A percentile compares a stretch with the other conserved stretches of the same genome.
These are phyloP conservation scores for Tricholoma hemisulphureum DNA, from an alignment of 768 basidiomycete genomes.

Conservation along the genomic window DNA sequence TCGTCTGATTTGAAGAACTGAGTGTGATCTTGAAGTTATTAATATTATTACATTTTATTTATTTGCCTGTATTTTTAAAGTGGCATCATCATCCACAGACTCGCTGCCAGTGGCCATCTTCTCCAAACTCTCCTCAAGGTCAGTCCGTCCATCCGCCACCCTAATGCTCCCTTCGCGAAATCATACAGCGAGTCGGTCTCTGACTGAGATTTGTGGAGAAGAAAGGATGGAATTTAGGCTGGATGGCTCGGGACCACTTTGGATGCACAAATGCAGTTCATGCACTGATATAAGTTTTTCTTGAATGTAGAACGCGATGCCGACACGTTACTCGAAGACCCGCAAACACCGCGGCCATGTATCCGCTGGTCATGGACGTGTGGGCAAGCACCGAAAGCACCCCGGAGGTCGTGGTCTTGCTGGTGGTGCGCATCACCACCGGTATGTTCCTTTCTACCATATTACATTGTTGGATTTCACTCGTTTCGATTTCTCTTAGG, in stretches of 20 bases:
- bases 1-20: too few species aligned
- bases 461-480: background rate
- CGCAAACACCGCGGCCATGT: slow-evolving; percentile 99
- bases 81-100: slow-evolving; percentile 41
- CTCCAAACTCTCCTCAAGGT: slow-evolving; percentile 64
- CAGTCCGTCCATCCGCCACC: slow-evolving; percentile 43
- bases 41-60: too few species aligned
- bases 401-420: slow-evolving; percentile 99
- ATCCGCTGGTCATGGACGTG: slow-evolving; percentile 99
- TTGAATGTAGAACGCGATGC: slow-evolving; percentile 61
- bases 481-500: slow-evolving; percentile 37
- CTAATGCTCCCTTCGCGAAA: slow-evolving; percentile 7
- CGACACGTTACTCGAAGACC: slow-evolving; percentile 94
- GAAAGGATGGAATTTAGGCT: slow-evolving; percentile 33
- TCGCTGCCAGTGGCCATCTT: too few species aligned
- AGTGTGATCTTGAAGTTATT: too few species aligned
- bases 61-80: slow-evolving; percentile 30
- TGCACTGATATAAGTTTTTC: slow-evolving; percentile 18
- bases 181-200: slow-evolving; percentile 1
- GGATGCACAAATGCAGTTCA: slow-evolving; percentile 45
- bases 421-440: slow-evolving; percentile 99
- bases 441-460: slow-evolving; percentile 48
- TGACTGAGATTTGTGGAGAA: slow-evolving; percentile 6
- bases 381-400: slow-evolving; percentile 99
- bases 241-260: slow-evolving; percentile 36